Percentiles rank a stretch among this genome's conserved stretches.
Conservation (phyloP, 495 filamentous ascomycete genomes). For the Xanthoparmelia taractica region DNA sequence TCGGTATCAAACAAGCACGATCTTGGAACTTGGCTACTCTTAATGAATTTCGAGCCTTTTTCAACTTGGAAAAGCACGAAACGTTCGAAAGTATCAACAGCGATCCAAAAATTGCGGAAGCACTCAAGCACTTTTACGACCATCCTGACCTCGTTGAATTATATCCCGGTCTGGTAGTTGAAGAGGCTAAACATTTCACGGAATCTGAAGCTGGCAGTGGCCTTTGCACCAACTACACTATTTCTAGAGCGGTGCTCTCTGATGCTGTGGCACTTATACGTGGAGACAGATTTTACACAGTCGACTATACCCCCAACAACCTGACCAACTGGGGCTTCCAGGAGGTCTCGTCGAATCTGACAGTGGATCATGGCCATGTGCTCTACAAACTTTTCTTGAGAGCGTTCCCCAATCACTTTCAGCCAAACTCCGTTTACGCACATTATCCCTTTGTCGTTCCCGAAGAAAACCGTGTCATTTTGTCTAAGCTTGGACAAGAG, state of each 20-base stretch:
- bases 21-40: constrained; percentile 75
- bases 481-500: constrained; percentile 37
- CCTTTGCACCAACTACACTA: constrained; percentile 73
- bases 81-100: constrained; percentile 82
- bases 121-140: constrained; percentile 69
- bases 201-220: constrained; percentile 61
- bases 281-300: constrained; percentile 77
- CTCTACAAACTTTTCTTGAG: constrained; percentile 55
- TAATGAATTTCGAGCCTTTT: constrained; percentile 83
- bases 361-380: constrained; percentile 49
- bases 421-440: constrained; percentile 48
- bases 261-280: constrained; percentile 77
- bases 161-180: constrained; percentile 74
- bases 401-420: constrained; percentile 54
- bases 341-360: constrained; percentile 42
- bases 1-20: constrained; percentile 78
- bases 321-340: constrained; percentile 72
- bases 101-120: constrained; percentile 62
- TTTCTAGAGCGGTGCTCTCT: constrained; percentile 60
- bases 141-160: constrained; percentile 73
- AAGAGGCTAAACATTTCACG: constrained; percentile 68
- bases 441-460: constrained; percentile 56
- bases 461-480: constrained; percentile 44
- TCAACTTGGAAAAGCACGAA: constrained; percentile 63
- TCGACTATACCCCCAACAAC: constrained; percentile 63